Evolutionary conservation across 1,284 basidiomycete species (phyloP).

Genomic region (Papiliotrema terrestris): DNA sequence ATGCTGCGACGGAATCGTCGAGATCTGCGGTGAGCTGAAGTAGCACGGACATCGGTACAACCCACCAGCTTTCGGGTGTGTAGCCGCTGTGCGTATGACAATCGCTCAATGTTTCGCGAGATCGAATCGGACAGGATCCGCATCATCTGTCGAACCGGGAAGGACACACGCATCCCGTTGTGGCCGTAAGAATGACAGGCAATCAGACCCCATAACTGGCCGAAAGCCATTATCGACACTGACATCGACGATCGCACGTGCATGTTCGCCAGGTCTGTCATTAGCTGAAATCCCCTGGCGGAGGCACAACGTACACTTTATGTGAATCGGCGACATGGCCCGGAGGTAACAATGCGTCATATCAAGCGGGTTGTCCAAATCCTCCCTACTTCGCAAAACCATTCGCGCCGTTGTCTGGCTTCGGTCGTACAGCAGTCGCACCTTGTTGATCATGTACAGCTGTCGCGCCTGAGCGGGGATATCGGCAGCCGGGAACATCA

Average conservation of each 20-base stretch:
- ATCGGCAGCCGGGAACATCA: slow-evolving; percentile 58
- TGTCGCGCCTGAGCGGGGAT: slow-evolving; percentile 59
- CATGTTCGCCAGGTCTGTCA: slow-evolving; percentile 71
- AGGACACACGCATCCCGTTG: slow-evolving; percentile 76
- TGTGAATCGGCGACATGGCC: slow-evolving; percentile 85
- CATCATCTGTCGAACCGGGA: slow-evolving; percentile 77
- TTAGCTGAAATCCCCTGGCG: slow-evolving; percentile 7
- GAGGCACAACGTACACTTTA: slow-evolving; percentile 61
- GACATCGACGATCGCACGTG: slow-evolving; percentile 78
- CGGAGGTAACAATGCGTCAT: slow-evolving; percentile 85
- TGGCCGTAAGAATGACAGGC: slow-evolving; percentile 77
- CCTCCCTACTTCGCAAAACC: slow-evolving; percentile 63
- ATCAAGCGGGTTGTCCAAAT: slow-evolving; percentile 71
- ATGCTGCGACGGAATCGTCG: slow-evolving; percentile 66
- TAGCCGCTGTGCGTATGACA: slow-evolving; percentile 74
- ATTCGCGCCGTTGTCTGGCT: slow-evolving; percentile 72
- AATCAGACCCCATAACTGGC: slow-evolving; percentile 78
- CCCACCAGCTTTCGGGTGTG: slow-evolving; percentile 71
- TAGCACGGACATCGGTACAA: slow-evolving; percentile 7
- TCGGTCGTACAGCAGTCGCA: slow-evolving; percentile 75
- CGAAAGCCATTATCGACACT: slow-evolving; percentile 82
- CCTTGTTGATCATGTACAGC: slow-evolving; percentile 65
- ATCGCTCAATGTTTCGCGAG: slow-evolving; percentile 75
- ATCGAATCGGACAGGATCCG: slow-evolving; percentile 77
- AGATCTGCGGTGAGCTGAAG: slow-evolving; percentile 56